Evolutionary conservation across 352 stramenopile species (phyloP).

Genomic region (Pythium chondricola): DNA sequence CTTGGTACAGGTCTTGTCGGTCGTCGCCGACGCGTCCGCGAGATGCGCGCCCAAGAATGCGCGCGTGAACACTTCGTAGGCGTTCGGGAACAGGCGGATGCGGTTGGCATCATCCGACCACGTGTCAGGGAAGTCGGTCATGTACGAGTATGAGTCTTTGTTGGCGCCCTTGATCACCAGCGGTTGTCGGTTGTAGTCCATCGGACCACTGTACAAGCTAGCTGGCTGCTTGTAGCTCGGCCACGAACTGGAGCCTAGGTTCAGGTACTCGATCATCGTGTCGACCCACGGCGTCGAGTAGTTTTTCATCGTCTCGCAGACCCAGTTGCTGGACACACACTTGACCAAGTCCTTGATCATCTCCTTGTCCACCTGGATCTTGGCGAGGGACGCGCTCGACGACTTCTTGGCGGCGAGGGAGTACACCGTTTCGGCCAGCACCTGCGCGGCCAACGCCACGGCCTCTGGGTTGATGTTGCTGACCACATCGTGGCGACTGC

Average conservation of each 20-base stretch:
- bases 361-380: constrained; percentile 42
- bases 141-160: constrained; percentile 26
- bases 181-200: constrained; percentile 41
- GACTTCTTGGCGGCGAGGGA: constrained; percentile 44
- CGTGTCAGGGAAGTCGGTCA: constrained; percentile 41
- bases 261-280: constrained; percentile 67
- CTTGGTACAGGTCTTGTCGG: constrained; percentile 39
- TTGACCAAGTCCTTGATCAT: constrained; percentile 48
- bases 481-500: constrained; percentile 63
- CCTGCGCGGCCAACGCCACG: constrained; percentile 54
- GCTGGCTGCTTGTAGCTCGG: constrained; percentile 47
- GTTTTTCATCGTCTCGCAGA: constrained; percentile 58
- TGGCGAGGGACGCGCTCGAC: constrained; percentile 18
- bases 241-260: constrained; percentile 29
- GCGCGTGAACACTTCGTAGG: constrained; percentile 74
- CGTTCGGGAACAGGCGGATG: constrained; percentile 70
- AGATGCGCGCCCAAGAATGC: constrained; percentile 61
- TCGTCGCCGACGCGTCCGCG: constrained; percentile 19
- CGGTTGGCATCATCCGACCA: constrained; percentile 51
- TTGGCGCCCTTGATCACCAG: constrained; percentile 29
- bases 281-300: constrained; percentile 56
- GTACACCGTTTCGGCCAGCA: constrained; percentile 72
- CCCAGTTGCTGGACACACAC: constrained; percentile 64
- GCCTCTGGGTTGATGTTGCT: constrained; percentile 37
- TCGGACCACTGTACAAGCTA: constrained; percentile 50